Evolutionary conservation across 441 rosid genomes (phyloP).

Genomic region (Oxalis stricta): DNA sequence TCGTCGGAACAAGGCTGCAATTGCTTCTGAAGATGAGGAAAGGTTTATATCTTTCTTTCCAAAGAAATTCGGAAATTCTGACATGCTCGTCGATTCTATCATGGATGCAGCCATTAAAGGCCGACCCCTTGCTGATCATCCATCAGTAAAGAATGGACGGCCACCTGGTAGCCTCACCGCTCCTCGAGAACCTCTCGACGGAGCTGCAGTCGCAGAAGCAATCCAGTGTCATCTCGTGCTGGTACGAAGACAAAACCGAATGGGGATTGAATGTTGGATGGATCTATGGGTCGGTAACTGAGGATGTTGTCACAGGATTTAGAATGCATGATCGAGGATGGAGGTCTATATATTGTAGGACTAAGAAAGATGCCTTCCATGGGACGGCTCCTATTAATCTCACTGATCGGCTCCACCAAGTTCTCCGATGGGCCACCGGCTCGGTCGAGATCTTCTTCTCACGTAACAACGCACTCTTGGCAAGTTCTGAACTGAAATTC

Average conservation of each 20-base stretch:
- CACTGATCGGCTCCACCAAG: slow-evolving; percentile 64
- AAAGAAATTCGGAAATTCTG: slow-evolving; percentile 58
- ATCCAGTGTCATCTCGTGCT: slow-evolving; percentile 57
- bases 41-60: slow-evolving; percentile 26
- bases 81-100: slow-evolving; percentile 34
- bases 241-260: slow-evolving; percentile 74
- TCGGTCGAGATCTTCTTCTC: slow-evolving; percentile 76
- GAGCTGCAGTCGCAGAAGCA: slow-evolving; percentile 40
- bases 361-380: slow-evolving; percentile 56
- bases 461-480: slow-evolving; percentile 49
- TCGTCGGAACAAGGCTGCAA: slow-evolving; percentile 21
- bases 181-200: slow-evolving; percentile 33
- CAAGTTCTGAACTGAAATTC: slow-evolving; percentile 32
- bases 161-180: slow-evolving; percentile 43
- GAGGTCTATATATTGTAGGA: slow-evolving; percentile 59
- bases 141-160: slow-evolving; percentile 31
- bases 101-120: slow-evolving; percentile 48
- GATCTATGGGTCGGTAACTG: slow-evolving; percentile 65
- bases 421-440: slow-evolving; percentile 72
- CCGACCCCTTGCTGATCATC: slow-evolving; percentile 35
- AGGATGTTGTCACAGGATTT: slow-evolving; percentile 70
- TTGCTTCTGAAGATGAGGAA: slow-evolving; percentile 28
- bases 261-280: slow-evolving; percentile 63
- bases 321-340: slow-evolving; percentile 71
- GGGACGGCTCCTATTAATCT: slow-evolving; percentile 61